Conservation (phyloP, 805 yeast species). For the Candida glaebosa region DNA sequence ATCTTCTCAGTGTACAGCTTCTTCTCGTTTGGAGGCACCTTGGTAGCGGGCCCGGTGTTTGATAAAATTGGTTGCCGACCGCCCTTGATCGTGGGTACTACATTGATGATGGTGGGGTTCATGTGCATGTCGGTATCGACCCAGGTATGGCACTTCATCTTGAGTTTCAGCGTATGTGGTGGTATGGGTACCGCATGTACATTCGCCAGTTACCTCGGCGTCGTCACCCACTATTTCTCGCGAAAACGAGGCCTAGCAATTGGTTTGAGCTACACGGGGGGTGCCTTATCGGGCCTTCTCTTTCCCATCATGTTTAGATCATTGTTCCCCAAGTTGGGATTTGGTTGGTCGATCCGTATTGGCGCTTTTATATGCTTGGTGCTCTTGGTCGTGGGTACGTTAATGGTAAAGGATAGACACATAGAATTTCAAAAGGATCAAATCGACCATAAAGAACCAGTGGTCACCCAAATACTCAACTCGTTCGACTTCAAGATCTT, state of each 20-base stretch:
- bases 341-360: constrained; percentile 27
- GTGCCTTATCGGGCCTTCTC: constrained; percentile 29
- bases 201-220: constrained; percentile 22
- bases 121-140: constrained; percentile 18
- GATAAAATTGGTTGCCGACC: constrained; percentile 21
- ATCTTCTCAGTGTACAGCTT: constrained; percentile 25
- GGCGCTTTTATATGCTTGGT: constrained; percentile 20
- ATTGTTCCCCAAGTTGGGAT: constrained; percentile 25
- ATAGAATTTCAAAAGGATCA: constrained; percentile 10
- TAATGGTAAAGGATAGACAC: constrained; percentile 19
- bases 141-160: constrained; percentile 21
- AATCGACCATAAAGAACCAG: constrained; percentile 4
- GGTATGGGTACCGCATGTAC: constrained; percentile 24
- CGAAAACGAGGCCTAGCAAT: constrained; percentile 23
- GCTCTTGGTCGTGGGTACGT: constrained; percentile 13
- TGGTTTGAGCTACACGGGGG: constrained; percentile 27
- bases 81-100: constrained; percentile 19
- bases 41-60: constrained; percentile 25
- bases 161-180: constrained; percentile 21
- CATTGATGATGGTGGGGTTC: constrained; percentile 17
- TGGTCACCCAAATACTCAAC: constrained; percentile 15
- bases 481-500: constrained; percentile 24
- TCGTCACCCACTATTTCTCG: constrained; percentile 21
- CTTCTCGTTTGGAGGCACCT: constrained; percentile 20
- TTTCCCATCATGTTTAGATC: constrained; percentile 25